These are phyloP conservation scores for Pyrus hybrid DNA, from an alignment of 331 rosid genomes.

Conservation along the genomic window DNA sequence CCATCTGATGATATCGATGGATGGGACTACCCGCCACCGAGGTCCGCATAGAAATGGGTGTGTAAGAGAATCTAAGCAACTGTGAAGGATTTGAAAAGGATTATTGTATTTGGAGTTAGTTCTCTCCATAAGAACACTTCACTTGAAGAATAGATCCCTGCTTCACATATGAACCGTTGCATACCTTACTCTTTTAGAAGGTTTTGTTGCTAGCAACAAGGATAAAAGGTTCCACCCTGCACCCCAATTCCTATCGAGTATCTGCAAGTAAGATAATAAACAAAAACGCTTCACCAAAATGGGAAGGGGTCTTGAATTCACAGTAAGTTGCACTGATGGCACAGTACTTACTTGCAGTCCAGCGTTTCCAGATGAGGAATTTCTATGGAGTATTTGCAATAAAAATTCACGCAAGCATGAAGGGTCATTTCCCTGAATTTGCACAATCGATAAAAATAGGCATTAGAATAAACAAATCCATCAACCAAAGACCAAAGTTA, in stretches of 20 bases:
- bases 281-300: conserved; percentile 7
- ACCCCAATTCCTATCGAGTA: conserved; percentile 98
- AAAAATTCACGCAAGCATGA: conserved; percentile 84
- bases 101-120: not conserved
- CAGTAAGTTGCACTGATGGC: not conserved
- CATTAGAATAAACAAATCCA: conserved; percentile 9
- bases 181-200: conserved; percentile 81
- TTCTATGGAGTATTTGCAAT: conserved; percentile 53
- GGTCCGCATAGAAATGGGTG: conserved; percentile 98
- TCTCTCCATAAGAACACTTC: not conserved
- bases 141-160: not conserved
- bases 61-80: conserved; percentile 94
- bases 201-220: conserved; percentile 68
- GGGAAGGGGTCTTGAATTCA: conserved; percentile 4
- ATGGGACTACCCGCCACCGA: conserved; percentile 89
- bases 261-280: conserved; percentile 40
- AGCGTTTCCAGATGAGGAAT: conserved; percentile 57
- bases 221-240: conserved; percentile 97
- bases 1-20: conserved; percentile 88
- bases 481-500: not conserved
- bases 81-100: conserved; percentile 26
- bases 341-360: conserved; percentile 63
- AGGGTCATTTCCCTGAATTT: conserved; percentile 85
- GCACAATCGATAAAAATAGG: conserved; percentile 20
- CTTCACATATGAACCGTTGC: not conserved